Evolutionary conservation across 2,329 filamentous ascomycete species (phyloP), one percentile per base, ranked within the genome.

Genomic region (Fusarium nurragi): DNA sequence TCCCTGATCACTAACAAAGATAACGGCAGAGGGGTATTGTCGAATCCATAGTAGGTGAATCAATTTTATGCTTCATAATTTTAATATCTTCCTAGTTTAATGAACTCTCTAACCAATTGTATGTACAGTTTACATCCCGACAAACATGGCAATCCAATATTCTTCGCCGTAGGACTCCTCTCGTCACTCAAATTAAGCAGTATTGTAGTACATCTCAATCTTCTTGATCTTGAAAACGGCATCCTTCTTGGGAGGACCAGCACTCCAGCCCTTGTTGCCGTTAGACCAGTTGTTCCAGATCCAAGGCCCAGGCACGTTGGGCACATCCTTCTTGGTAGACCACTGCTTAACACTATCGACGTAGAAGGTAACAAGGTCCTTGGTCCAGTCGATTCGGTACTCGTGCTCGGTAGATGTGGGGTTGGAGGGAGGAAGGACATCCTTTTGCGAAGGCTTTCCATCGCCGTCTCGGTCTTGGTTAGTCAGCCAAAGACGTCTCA

Each of bases 241-340:
- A 23, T 72, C 61, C 25, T 57, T 16, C 8, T 62, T 49, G 1
- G 74, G 74, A 7, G 74, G 74, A 0, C 74, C 74, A 18, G 53
- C 71, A 5, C 67, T 73, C 74, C 74, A 75, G 9, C 68, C 69
- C 26, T 62, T 57, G 23, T 75, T 71, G 9, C 74, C 74, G 28
- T 71, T 75, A 2, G 74, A 69, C 74, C 74, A 75, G 59, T 76
- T 75, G 45, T 75, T 75, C 40, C 70, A 74, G 6, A 75, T 52
- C 72, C 74, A 75, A 12, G 71, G 59, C 0, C 73, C 73, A 23
- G 67, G 26, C 0, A 62, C 39, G 10, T 22, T 72, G 0, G 74
- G 74, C 1, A 74, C 72, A 16, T 75, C 69, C 34, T 56, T 26
- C 6, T 51, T 74, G 0, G 74, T 73, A 39, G 65, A 54, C 65